Base-by-base conservation (phyloP, 805 yeast species). In the Schwanniomyces vanrijiae region DNA sequence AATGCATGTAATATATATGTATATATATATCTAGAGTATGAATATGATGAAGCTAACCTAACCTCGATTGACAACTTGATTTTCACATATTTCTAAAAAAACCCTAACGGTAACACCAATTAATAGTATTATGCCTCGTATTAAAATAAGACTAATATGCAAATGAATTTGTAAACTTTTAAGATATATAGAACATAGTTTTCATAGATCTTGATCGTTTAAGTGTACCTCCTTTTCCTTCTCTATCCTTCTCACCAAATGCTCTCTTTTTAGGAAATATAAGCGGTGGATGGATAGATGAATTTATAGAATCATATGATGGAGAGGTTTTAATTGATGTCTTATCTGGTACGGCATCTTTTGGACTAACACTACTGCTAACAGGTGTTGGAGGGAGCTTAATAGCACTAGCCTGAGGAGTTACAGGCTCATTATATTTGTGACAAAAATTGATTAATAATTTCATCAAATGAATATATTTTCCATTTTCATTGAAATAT, bases 401-500 rank as follows among this genome's bases (percentile, higher is more conserved):
- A n/a, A 39, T 25, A 18, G 47, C 40, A 34, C 34, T 37, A 26
- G 53, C 45, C 49, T 54, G 66, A 18, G 76, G 75, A 5, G 75
- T 70, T 37, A 67, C 60, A 22, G 68, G 66, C 20, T 44, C 43
- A 16, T 37, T 25, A 22, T 39, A 37, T n/a, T 18, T 31, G 48
- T 65, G 64, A 38, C 71, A 65, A 46, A 61, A 65, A 26, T 58
- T 58, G 35, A 69, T 62, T 52, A 72, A 54, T 26, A 61, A 52
- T 47, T 60, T 64, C 77, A 72, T 72, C 50, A 69, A 62, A 42
- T 60, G 59, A 43, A 66, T 59, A 54, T 64, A 63, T 49, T 68
- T 69, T 40, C 65, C 62, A 38, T 55, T 59, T 33, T 69, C 69
- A 50, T 64, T 62, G 55, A 72, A 73, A 58, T 75, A 78, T 59